phyloP scores from a whole-genome alignment of 2,329 filamentous ascomycete genomes.

The Colletotrichum zoysiae region DNA sequence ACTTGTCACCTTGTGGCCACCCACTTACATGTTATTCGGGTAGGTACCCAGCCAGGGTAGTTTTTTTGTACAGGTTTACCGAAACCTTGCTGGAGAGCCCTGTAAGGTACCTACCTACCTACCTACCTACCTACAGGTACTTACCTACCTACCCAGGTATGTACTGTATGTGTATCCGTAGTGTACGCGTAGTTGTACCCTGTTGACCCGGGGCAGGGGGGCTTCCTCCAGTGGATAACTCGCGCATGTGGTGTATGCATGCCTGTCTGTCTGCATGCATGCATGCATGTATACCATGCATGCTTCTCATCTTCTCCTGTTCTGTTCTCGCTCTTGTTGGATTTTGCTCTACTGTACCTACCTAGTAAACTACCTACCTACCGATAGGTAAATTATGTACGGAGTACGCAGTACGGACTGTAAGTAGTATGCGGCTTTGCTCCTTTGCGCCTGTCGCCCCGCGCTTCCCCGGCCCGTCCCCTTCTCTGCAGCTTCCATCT shows the following conservation, averaged over 20 bases:
- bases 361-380: too few species aligned
- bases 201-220: background rate
- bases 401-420: too few species aligned
- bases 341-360: background rate
- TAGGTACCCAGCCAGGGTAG: too few species aligned
- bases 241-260: background rate
- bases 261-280: background rate
- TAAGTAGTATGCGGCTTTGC: background rate
- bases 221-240: background rate
- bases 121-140: too few species aligned
- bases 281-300: background rate
- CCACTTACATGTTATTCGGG: too few species aligned
- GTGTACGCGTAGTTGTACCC: background rate
- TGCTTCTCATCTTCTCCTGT: background rate
- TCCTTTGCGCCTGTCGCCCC: background rate
- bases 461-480: slow-evolving; percentile 9
- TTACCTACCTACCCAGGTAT: too few species aligned
- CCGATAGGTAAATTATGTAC: too few species aligned
- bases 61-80: background rate
- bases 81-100: background rate
- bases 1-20: too few species aligned
- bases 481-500: slow-evolving; percentile 1
- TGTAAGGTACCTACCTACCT: background rate
- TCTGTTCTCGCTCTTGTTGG: background rate
- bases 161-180: background rate